Conservation (phyloP, 352 stramenopile genomes). For the Pythium myriotylum region DNA sequence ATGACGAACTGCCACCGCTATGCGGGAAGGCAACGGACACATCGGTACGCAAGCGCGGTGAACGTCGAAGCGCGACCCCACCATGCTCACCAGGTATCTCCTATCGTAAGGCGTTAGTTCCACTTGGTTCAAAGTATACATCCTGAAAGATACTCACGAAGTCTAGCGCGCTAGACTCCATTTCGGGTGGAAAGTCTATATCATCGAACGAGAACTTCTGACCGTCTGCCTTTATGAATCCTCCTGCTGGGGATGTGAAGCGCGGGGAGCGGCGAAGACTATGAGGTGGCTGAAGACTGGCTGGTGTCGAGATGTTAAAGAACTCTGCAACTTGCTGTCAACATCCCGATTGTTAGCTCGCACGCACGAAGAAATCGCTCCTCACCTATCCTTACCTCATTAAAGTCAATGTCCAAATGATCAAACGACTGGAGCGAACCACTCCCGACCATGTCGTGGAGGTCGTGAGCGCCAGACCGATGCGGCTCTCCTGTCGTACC, state of each 20-base stretch:
- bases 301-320: constrained; percentile 74
- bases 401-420: constrained; percentile 87
- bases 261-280: constrained; percentile 75
- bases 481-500: constrained; percentile 23
- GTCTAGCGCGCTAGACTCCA: constrained; percentile 70
- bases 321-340: constrained; percentile 81
- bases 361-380: no score
- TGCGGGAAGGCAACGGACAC: constrained; percentile 86
- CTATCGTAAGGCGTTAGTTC: constrained; percentile 27
- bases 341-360: constrained; percentile 3
- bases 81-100: constrained; percentile 72
- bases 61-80: constrained; percentile 61
- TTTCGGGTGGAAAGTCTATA: constrained; percentile 72
- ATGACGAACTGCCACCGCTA: constrained; percentile 31
- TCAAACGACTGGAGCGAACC: constrained; percentile 76
- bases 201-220: constrained; percentile 89
- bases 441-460: constrained; percentile 55
- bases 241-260: constrained; percentile 61
- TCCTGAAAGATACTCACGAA: constrained; percentile 54
- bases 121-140: no score
- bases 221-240: constrained; percentile 68
- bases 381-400: constrained; percentile 31
- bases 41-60: constrained; percentile 76
- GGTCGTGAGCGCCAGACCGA: constrained; percentile 2
- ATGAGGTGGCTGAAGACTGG: constrained; percentile 60